Conservation (phyloP, 805 yeast species). For the Metschnikowia amazonensis region DNA sequence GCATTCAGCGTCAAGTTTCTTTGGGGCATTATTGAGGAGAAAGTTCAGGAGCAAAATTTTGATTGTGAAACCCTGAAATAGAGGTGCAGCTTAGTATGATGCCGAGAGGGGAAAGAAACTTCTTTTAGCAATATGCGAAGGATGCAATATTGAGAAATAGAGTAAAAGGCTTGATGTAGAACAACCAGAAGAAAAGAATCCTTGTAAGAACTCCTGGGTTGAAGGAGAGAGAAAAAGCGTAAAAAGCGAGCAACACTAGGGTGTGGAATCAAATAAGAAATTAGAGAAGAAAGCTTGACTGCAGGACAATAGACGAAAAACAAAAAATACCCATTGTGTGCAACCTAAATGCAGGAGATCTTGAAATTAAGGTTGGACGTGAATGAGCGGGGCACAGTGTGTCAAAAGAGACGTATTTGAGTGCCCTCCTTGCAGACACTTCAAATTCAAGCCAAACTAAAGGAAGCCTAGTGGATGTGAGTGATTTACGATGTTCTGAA, state of each 20-base stretch:
- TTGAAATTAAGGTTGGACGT: neutral
- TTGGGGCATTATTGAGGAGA: constrained; percentile 20
- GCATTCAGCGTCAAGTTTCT: constrained; percentile 33
- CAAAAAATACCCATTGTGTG: neutral
- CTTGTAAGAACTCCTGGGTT: neutral
- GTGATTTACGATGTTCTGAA: neutral
- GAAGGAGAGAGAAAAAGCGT: neutral
- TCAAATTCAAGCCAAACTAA: neutral
- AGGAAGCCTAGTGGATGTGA: neutral
- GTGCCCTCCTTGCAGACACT: neutral
- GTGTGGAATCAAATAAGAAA: neutral
- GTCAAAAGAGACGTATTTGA: neutral
- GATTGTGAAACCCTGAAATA: neutral
- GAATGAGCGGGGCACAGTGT: neutral
- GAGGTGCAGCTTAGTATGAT: neutral
- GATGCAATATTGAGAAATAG: neutral
- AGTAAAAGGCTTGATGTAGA: neutral
- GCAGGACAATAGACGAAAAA: neutral
- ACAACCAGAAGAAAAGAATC: neutral
- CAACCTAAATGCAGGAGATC: neutral
- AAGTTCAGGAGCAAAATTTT: neutral
- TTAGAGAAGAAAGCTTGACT: neutral
- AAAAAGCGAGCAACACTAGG: neutral
- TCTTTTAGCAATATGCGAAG: neutral
- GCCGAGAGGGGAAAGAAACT: neutral